A percentile compares a stretch with the other conserved stretches of the same genome.
Conservation (phyloP, 495 filamentous ascomycete genomes). For the Amphirosellinia nigrospora region DNA sequence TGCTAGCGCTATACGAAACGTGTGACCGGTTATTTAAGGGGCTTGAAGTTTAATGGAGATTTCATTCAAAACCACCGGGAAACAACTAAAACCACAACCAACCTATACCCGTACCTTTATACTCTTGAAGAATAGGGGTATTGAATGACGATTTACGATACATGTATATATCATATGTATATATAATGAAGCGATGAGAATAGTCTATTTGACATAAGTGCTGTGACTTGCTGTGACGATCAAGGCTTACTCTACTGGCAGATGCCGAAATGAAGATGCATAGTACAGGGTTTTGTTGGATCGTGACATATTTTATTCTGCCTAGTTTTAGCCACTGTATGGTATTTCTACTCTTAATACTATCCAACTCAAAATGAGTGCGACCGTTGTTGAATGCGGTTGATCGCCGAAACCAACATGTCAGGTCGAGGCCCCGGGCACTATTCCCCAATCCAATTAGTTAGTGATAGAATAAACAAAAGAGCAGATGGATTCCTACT, state of each 20-base stretch:
- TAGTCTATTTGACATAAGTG: background rate
- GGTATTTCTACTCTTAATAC: background rate
- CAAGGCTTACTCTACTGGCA: background rate
- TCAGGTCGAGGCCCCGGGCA: background rate
- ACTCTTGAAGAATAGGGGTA: background rate
- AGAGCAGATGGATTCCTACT: background rate
- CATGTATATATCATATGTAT: slow-evolving; percentile 2
- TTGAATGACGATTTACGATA: background rate
- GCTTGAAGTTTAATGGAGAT: slow-evolving; percentile 1
- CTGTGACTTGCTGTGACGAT: background rate
- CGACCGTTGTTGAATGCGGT: background rate
- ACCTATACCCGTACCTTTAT: background rate
- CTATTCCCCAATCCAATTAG: background rate
- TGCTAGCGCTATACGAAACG: background rate
- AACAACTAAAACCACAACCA: background rate
- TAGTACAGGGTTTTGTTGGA: background rate
- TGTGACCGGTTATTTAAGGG: background rate
- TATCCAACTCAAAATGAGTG: too few relatives aligned
- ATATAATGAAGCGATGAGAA: background rate
- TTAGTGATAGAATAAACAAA: background rate
- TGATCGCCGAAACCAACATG: background rate
- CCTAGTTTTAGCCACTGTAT: background rate
- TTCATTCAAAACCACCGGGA: background rate
- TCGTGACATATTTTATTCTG: background rate
- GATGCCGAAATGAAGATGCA: background rate